Base-by-base conservation (phyloP, 371 early-diverging fungal genomes). In the Coemansia sp. region DNA sequence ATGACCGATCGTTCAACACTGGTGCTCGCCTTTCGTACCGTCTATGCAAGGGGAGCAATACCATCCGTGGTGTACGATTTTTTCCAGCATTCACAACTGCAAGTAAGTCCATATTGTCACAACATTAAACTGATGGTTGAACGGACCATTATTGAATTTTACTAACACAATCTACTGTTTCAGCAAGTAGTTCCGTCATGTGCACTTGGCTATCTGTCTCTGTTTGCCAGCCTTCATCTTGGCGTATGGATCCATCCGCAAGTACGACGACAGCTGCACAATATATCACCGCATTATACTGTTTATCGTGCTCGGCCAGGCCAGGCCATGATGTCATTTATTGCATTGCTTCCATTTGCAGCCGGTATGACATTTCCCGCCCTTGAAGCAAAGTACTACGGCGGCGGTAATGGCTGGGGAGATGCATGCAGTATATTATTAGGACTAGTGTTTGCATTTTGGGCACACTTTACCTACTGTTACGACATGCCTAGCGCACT, bases 341-440 rank as follows among this genome's bases (percentile, higher is more conserved):
- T 77, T 2, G 48, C 53, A 21, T 23, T 77, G 37, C 30, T 77
- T 21, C 77, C 77, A 0, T 28, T 72, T n/a, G 77, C 65, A 11
- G 77, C 68, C 4, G 72, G 65, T 0, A 72, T 72, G 77, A 25
- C 65, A 5, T 68, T 77, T 16, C 62, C 72, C 1, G 77, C 72
- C 5, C 25, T 68, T 6, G 62, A 65, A 44, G 47, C 68, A 26
- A 62, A 48, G 37, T 65, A 65, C 59, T 59, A 62, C 11, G 77
- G 77, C 51, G 68, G 68, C 12, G 77, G 68, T 21, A 59, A 53
- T 25, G 77, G 77, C 62, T 77, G 77, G 77, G 68, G 68, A 16
- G 58, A 54, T 28, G 67, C 67, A 2, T 50, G 58, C 44, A 56
- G 75, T 47, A 26, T 62, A 30, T 11, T 75, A 11, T 33, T 67